Evolutionary conservation across 495 filamentous ascomycete genomes (phyloP), one percentile per base, ranked within the genome.

Genomic region (Penicillium verhagenii): DNA sequence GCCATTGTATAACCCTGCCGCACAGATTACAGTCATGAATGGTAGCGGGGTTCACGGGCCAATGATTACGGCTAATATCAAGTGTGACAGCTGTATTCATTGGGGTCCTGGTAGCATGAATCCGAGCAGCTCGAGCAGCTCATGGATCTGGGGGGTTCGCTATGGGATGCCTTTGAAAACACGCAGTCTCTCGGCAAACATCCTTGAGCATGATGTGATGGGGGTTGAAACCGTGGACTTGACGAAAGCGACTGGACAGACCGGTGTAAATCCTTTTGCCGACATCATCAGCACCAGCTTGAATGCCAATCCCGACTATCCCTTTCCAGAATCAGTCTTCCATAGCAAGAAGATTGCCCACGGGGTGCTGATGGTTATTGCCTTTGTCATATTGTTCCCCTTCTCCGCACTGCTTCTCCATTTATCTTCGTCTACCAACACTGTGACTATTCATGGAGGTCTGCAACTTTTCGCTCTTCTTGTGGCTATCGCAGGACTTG

Each of bases 91-190:
- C 28, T 91, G 89, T 59, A 46, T 68, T 1, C 63, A 72, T 3
- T 85, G 88, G 79, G 72, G 63, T 10, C 73, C 82, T n/a, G 75
- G 78, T 4, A 54, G 55, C n/a, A 74, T 77, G 47, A 61, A 80
- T 52, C 66, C 77, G 20, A 77, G 56, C 11, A 69, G 63, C 25
- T 64, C 74, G 1, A 66, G 59, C 6, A 77, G 79, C 18, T 60
- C 69, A 11, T 93, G 88, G 82, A 87, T 96, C 56, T 86, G 78
- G 61, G 86, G 86, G 2, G 77, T 79, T 66, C 83, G 82, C 50
- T 59, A 66, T 11, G 87, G 91, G 4, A 63, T 67, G 0, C 57
- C 86, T 1, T 60, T 93, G 42, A 73, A 80, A 29, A 81, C 83
- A 10, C 73, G 78, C 10, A 76, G 75, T 48, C 38, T 59, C 3